Evolutionary conservation across 352 stramenopile genomes (phyloP), one percentile per base, ranked within the genome.

Genomic region (Phytophthora citricola): DNA sequence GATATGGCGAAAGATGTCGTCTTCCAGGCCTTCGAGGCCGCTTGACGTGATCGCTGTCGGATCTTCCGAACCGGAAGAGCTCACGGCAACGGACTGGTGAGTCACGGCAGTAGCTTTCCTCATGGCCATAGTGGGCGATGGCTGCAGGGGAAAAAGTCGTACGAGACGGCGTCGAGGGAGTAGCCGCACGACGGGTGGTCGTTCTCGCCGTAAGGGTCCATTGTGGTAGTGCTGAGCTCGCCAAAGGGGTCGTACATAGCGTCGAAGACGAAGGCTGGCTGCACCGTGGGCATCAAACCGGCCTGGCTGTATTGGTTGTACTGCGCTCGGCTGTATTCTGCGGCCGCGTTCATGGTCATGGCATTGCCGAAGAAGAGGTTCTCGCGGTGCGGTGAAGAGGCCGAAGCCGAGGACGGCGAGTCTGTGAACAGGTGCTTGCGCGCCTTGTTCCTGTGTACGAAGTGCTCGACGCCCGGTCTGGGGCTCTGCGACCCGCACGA

Each of bases 1-100:
- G 52, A 94, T 93, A 45, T 94, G 87, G 40, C 90, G 76, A 55
- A 94, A 94, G 45, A 94, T 86, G 57, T 93, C 85, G 57, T 94
- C 87, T 15, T 91, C 81, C 3, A 81, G 44, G 1, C 57, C 66
- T 24, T 83, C 75, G 24, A 74, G 48, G 46, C 71, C 67, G 40
- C 26, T 59, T 27, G 52, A 34, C 7, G 46, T 41, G 3, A 44
- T 66, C 12, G 63, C n/a, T 7, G 45, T 60, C 24, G 49, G 15
- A 2, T 68, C 58, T 31, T 64, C 50, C 17, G 32, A 15, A n/a
- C 31, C 67, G 3, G 55, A 66, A 10, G 41, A 36, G 22, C 34
- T 54, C 11, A 45, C 39, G 24, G 49, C 11, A 11, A 38, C 20
- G 9, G 48, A 46, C 22, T 66, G 58, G 40, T 60, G 69, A 20